Evolutionary conservation across 1,139 yeast genomes (phyloP), one percentile per base, ranked within the genome.

Genomic region (Pneumocystis murina): DNA sequence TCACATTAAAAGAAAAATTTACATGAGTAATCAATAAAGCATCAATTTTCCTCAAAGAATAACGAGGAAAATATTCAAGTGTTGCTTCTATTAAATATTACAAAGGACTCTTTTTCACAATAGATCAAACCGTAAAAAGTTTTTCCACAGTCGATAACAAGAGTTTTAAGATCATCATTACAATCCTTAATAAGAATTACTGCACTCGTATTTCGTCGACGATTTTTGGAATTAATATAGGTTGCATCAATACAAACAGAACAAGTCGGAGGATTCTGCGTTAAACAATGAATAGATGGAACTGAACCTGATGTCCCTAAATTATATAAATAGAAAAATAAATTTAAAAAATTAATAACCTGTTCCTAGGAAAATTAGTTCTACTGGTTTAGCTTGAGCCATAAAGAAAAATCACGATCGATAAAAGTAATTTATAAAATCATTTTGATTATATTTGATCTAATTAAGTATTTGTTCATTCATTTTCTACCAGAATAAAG

Each of bases 131-230:
- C 60, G 41, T 66, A 63, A 61, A 65, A 65, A 7, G 63, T 62
- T 59, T 65, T 65, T 59, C 67, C 67, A 28, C 66, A 63, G 24
- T 65, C 67, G 35, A 65, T 65, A 57, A 65, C 38, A 54, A 65
- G 61, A 35, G 38, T 65, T 61, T 55, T 62, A 39, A 14, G 30
- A 58, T 40, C 10, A 8, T 28, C 41, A 28, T 16, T 20, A 40
- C 28, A 58, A 30, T 58, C 41, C 12, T 24, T 58, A 40, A 58
- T 40, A 38, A 17, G 60, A 38, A 65, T 16, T 17, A 65, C 38
- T 17, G 63, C 66, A 14, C 64, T 48, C 5, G 67, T 65, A 58
- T 65, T 65, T 5, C 63, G 54, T 17, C 67, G 61, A 12, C 67
- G 57, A 36, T 65, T 65, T 58, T 65, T 65, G 10, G 63, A 61